phyloP scores from a whole-genome alignment of 108 stramenopile genomes.

The Ochromonas danica region DNA sequence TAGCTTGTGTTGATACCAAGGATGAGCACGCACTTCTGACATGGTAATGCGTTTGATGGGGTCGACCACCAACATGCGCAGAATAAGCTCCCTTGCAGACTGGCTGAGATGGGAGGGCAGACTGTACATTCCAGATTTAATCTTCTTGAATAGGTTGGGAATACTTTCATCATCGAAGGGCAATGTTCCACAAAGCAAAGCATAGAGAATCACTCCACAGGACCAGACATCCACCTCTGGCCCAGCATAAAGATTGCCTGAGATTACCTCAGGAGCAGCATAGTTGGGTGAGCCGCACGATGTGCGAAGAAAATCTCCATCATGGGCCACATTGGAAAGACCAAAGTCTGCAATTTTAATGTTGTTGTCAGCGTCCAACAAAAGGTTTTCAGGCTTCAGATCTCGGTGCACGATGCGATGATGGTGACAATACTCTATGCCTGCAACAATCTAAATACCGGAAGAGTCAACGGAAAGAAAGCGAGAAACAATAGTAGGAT shows the following conservation, averaged over 20 bases:
- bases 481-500: not conserved
- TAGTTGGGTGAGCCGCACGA: conserved; percentile 91
- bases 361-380: conserved; percentile 70
- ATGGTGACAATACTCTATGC: conserved; percentile 98
- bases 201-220: conserved; percentile 98
- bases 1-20: conserved; percentile 95
- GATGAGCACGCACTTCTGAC: conserved; percentile 90
- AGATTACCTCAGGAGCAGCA: conserved; percentile 98
- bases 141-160: conserved; percentile 97
- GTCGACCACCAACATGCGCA: conserved; percentile 97
- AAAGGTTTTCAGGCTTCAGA: conserved; percentile 93
- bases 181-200: conserved; percentile 93
- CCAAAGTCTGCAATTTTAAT: conserved; percentile 99
- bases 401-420: conserved; percentile 98
- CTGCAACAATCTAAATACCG: conserved; percentile 83
- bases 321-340: conserved; percentile 92
- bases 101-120: conserved; percentile 89
- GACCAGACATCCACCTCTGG: conserved; percentile 99
- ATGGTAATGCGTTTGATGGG: conserved; percentile 99
- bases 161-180: conserved; percentile 99
- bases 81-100: conserved; percentile 88
- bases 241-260: conserved; percentile 94
- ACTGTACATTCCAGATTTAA: conserved; percentile 96
- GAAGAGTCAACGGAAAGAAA: not conserved
- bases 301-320: conserved; percentile 96